Conservation (phyloP, 2,329 filamentous ascomycete species). For the Fonsecaea monophora region DNA sequence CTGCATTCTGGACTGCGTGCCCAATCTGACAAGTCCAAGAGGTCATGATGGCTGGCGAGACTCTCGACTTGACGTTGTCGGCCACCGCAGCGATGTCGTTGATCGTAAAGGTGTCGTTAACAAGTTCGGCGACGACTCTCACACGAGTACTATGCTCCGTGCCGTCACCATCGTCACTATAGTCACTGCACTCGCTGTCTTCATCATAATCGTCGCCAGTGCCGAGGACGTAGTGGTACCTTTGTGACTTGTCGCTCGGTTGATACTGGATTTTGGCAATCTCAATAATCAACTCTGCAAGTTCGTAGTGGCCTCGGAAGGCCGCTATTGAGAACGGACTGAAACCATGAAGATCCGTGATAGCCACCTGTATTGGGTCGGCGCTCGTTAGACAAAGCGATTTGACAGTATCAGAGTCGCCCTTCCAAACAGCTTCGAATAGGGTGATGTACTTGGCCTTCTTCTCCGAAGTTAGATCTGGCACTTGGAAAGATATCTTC, state of each 20-base stretch:
- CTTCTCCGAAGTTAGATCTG: constrained; percentile 61
- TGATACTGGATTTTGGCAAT: constrained; percentile 74
- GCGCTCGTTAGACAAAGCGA: constrained; percentile 66
- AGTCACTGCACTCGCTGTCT: constrained; percentile 46
- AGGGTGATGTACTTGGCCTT: constrained; percentile 65
- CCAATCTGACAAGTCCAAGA: constrained; percentile 49
- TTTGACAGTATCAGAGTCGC: constrained; percentile 72
- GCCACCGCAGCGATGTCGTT: constrained; percentile 75
- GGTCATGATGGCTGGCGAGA: constrained; percentile 63
- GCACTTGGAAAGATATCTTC: constrained; percentile 58
- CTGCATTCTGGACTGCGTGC: constrained; percentile 43
- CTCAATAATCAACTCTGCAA: constrained; percentile 71
- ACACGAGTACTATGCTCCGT: constrained; percentile 46
- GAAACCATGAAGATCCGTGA: constrained; percentile 59
- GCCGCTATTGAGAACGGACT: constrained; percentile 73
- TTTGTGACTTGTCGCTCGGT: constrained; percentile 59
- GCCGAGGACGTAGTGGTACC: constrained; percentile 51
- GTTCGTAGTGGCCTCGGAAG: constrained; percentile 67
- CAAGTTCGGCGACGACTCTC: constrained; percentile 56
- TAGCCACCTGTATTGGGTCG: constrained; percentile 69
- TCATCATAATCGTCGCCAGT: constrained; percentile 40
- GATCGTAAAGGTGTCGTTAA: constrained; percentile 74
- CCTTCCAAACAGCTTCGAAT: constrained; percentile 72
- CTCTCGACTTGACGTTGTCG: constrained; percentile 70
- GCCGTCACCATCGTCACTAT: constrained; percentile 41